phyloP scores from a whole-genome alignment of 345 rosid species.

The Gossypium longicalyx region DNA sequence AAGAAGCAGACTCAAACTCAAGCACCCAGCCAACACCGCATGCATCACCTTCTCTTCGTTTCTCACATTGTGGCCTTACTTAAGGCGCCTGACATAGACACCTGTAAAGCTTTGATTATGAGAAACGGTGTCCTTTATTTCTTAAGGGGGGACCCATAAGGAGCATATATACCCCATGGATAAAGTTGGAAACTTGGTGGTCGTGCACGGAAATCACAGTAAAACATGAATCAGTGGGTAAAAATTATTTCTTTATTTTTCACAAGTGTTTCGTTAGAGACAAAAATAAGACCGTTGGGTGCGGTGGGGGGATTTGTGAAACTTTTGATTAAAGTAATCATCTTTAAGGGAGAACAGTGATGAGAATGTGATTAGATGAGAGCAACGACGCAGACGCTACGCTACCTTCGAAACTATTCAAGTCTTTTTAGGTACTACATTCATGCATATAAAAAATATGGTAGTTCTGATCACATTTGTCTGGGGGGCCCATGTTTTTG shows the following conservation, averaged over 20 bases:
- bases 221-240: neutral
- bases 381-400: neutral
- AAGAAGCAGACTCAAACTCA: neutral
- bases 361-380: neutral
- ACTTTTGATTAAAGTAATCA: neutral
- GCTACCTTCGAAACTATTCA: neutral
- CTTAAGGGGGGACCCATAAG: constrained; percentile 6
- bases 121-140: neutral
- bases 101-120: constrained; percentile 18
- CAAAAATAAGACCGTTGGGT: neutral
- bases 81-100: constrained; percentile 19
- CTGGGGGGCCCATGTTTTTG: neutral
- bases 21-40: constrained; percentile 14
- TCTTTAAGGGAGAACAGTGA: neutral
- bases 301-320: constrained; percentile 1
- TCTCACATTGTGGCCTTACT: constrained; percentile 7
- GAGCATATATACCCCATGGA: neutral
- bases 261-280: neutral
- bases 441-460: neutral
- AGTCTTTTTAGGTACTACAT: neutral
- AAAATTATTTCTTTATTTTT: neutral
- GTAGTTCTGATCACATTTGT: neutral
- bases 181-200: neutral
- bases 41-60: constrained; percentile 1
- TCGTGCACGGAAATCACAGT: constrained; percentile 10